Conservation (phyloP, 2,329 filamentous ascomycete genomes). For the Neonectria magnoliae region DNA sequence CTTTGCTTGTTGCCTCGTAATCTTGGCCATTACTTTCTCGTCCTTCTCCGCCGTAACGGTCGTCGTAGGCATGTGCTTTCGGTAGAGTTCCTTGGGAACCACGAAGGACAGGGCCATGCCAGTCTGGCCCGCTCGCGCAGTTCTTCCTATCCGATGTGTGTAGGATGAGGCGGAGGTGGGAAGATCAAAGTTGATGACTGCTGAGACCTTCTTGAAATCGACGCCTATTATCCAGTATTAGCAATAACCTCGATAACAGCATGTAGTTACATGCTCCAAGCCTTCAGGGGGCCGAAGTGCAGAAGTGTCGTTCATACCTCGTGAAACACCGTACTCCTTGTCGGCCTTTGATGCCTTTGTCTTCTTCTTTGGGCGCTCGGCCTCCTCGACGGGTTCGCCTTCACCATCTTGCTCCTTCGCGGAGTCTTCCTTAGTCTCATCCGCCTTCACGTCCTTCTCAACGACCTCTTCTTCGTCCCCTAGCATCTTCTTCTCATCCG, state of each 20-base stretch:
- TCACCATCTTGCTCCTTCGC: conserved; percentile 25
- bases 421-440: conserved; percentile 47
- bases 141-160: conserved; percentile 95
- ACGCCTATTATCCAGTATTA: conserved; percentile 60
- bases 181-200: conserved; percentile 97
- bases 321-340: conserved; percentile 92
- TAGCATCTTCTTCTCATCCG: conserved; percentile 87
- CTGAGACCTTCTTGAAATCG: conserved; percentile 94
- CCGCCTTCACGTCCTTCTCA: conserved; percentile 54
- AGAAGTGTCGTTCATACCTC: conserved; percentile 61
- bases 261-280: neutral
- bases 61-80: conserved; percentile 89
- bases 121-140: conserved; percentile 87
- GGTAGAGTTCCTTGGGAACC: conserved; percentile 81
- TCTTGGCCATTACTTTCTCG: conserved; percentile 83
- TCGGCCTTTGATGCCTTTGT: conserved; percentile 69
- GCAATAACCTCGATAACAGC: neutral
- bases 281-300: neutral
- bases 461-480: conserved; percentile 68
- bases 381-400: conserved; percentile 43
- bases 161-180: conserved; percentile 90
- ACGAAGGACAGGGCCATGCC: conserved; percentile 98
- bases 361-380: conserved; percentile 46
- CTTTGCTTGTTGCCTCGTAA: conserved; percentile 81
- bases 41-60: conserved; percentile 81